A percentile compares a stretch with the other conserved stretches of the same genome.
phyloP scores from a whole-genome alignment of 2,329 filamentous ascomycete species.

The Passalora sequoiae region DNA sequence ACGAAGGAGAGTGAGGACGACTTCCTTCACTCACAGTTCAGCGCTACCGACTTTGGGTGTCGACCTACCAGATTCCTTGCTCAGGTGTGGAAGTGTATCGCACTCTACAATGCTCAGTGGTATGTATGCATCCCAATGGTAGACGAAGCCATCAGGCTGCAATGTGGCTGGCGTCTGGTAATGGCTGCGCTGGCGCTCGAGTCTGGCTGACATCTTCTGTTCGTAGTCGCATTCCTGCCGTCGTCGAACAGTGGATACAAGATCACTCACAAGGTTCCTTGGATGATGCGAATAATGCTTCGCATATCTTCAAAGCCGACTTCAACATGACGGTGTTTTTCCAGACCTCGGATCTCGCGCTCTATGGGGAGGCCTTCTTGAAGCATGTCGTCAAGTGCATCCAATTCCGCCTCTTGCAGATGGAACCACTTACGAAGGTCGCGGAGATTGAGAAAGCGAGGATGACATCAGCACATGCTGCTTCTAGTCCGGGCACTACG shows the following conservation, averaged over 20 bases:
- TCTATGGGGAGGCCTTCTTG: constrained; percentile 21
- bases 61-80: constrained; percentile 34
- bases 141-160: too few species aligned
- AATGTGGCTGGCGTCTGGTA: too few species aligned
- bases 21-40: constrained; percentile 30
- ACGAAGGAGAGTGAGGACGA: constrained; percentile 28
- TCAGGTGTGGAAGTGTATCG: constrained; percentile 31
- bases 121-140: too few species aligned
- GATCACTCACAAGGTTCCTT: constrained; percentile 21
- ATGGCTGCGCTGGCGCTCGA: too few species aligned
- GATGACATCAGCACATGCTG: too few species aligned
- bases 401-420: constrained; percentile 8
- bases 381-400: constrained; percentile 14
- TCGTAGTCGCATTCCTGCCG: constrained; percentile 24
- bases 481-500: too few species aligned
- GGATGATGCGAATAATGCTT: constrained; percentile 20
- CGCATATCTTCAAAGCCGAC: constrained; percentile 17
- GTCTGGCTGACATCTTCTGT: too few species aligned
- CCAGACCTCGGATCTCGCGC: constrained; percentile 13
- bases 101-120: constrained; percentile 29
- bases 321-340: constrained; percentile 25
- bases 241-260: constrained; percentile 24
- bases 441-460: neutral
- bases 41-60: constrained; percentile 25
- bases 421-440: neutral